These are phyloP conservation scores for Sclerotinia minor DNA, from an alignment of 2,329 filamentous ascomycete genomes.

Conservation along the genomic window DNA sequence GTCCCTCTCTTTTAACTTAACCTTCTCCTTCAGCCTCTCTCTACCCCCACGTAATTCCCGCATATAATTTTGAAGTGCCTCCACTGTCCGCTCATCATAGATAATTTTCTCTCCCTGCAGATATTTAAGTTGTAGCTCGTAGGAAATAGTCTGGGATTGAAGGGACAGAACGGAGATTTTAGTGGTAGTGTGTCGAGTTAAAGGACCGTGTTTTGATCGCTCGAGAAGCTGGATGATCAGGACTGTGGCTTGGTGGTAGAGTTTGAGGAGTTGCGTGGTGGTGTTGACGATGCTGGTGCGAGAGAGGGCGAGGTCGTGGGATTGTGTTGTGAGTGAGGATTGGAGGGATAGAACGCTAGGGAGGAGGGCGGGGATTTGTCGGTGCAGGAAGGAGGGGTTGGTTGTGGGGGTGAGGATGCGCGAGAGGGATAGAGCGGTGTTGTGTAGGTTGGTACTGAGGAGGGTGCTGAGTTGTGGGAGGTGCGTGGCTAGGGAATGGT, in stretches of 20 bases:
- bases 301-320: not conserved
- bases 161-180: constrained; percentile 32
- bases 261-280: constrained; percentile 34
- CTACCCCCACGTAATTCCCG: constrained; percentile 35
- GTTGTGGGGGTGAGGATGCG: constrained; percentile 52
- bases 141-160: constrained; percentile 26
- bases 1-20: constrained; percentile 33
- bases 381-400: constrained; percentile 56
- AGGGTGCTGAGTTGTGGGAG: constrained; percentile 51
- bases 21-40: constrained; percentile 37
- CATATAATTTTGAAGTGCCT: constrained; percentile 37
- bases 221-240: constrained; percentile 39
- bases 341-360: constrained; percentile 45
- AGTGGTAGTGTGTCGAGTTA: constrained; percentile 34
- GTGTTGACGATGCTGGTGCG: not conserved
- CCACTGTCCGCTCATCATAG: constrained; percentile 37
- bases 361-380: constrained; percentile 53
- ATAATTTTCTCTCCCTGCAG: constrained; percentile 34
- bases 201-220: constrained; percentile 36
- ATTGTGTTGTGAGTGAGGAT: not conserved
- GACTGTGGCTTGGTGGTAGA: constrained; percentile 34
- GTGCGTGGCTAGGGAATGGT: constrained; percentile 50
- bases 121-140: constrained; percentile 30
- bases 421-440: constrained; percentile 51
- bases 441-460: constrained; percentile 52